Evolutionary conservation across 2,329 filamentous ascomycete genomes (phyloP).

Genomic region (Alternaria tenuissima): DNA sequence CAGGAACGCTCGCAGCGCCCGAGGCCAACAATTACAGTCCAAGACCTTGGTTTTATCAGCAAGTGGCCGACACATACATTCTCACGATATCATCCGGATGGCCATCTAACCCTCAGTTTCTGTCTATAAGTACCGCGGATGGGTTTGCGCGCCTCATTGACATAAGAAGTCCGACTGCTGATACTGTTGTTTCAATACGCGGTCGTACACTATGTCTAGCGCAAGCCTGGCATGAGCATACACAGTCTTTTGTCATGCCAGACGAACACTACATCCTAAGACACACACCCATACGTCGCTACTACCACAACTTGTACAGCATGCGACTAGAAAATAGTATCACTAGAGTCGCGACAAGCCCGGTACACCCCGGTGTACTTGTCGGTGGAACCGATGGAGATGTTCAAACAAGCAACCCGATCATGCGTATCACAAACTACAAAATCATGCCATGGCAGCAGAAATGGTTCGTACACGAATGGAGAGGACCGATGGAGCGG

Average conservation of each 20-base stretch:
- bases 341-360: constrained; percentile 57
- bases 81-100: constrained; percentile 59
- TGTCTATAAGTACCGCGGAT: constrained; percentile 63
- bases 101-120: constrained; percentile 61
- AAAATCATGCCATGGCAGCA: constrained; percentile 63
- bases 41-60: constrained; percentile 55
- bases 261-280: constrained; percentile 64
- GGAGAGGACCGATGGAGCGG: constrained; percentile 48
- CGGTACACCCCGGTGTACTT: constrained; percentile 64
- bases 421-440: constrained; percentile 59
- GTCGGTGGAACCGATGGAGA: constrained; percentile 62
- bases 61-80: constrained; percentile 58
- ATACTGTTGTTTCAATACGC: constrained; percentile 57
- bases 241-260: constrained; percentile 61
- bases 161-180: constrained; percentile 56
- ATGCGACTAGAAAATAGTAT: constrained; percentile 50
- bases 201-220: constrained; percentile 59
- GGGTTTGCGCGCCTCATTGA: constrained; percentile 65
- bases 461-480: constrained; percentile 67
- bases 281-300: constrained; percentile 60
- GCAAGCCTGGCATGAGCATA: constrained; percentile 64
- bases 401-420: constrained; percentile 61
- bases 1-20: constrained; percentile 34
- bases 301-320: constrained; percentile 56
- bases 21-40: constrained; percentile 17